Evolutionary conservation across 176 grass and related monocot genomes (phyloP).

Genomic region (Themeda triandra): DNA sequence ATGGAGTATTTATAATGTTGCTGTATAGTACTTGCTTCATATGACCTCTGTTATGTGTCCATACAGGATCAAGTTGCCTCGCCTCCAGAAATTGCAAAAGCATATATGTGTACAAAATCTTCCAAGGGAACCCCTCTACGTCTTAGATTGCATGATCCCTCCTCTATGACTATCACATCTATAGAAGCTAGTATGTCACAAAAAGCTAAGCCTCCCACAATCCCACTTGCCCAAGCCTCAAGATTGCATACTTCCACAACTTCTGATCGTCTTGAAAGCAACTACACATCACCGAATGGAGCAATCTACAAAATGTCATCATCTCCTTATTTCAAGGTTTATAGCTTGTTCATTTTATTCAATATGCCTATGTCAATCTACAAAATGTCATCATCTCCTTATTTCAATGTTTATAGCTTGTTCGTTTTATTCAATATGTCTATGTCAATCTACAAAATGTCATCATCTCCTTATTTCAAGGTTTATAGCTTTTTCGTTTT

Average conservation of each 20-base stretch:
- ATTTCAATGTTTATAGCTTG: too few relatives aligned
- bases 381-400: too few relatives aligned
- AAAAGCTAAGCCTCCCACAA: conserved; percentile 32
- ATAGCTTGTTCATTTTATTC: too few relatives aligned
- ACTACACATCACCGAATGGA: conserved; percentile 31
- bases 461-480: conserved; percentile 65
- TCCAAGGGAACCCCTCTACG: conserved; percentile 23
- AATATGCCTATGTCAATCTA: too few relatives aligned
- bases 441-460: conserved; percentile 53
- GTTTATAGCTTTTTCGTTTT: conserved; percentile 17
- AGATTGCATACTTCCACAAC: conserved; percentile 22
- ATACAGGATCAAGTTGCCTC: conserved; percentile 44
- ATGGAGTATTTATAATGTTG: background rate
- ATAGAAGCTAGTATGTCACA: conserved; percentile 18
- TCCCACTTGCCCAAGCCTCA: conserved; percentile 14
- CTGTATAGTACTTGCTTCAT: background rate
- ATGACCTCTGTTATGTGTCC: conserved; percentile 12
- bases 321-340: too few relatives aligned
- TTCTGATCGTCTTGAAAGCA: conserved; percentile 19
- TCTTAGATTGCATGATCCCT: conserved; percentile 45
- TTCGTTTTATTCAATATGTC: too few relatives aligned
- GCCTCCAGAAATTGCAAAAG: conserved; percentile 59
- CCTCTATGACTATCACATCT: conserved; percentile 1
- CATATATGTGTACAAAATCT: conserved; percentile 56
- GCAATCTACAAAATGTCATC: too few relatives aligned